Evolutionary conservation across 1,139 yeast genomes (phyloP).

Genomic region (Geotrichum candidum): DNA sequence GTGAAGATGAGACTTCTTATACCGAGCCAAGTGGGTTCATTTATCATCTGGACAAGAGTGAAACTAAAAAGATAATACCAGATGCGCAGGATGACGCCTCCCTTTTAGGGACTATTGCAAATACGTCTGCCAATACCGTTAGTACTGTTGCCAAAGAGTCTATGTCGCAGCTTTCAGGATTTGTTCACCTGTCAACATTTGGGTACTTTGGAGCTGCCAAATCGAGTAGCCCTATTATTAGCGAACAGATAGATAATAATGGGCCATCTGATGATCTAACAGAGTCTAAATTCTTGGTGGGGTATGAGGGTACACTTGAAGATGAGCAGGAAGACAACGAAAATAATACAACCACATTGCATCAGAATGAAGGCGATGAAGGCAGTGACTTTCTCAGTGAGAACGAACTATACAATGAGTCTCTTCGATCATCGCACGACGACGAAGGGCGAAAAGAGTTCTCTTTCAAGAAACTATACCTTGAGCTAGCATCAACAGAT

Average conservation of each 20-base stretch:
- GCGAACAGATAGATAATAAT: slow-evolving; percentile 5
- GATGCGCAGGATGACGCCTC: background rate
- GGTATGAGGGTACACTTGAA: slow-evolving; percentile 24
- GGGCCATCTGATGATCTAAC: slow-evolving; percentile 23
- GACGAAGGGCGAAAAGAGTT: background rate
- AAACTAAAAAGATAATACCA: background rate
- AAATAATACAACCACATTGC: background rate
- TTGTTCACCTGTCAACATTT: slow-evolving; percentile 20
- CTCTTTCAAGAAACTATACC: slow-evolving; percentile 10
- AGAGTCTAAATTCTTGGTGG: slow-evolving; percentile 27
- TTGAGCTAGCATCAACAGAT: background rate
- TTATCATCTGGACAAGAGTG: slow-evolving; percentile 22
- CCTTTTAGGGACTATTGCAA: slow-evolving; percentile 10
- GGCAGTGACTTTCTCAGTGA: slow-evolving; percentile 3
- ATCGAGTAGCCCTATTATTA: slow-evolving; percentile 14
- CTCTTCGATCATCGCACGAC: background rate
- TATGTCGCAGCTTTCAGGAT: slow-evolving; percentile 23
- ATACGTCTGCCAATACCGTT: slow-evolving; percentile 17
- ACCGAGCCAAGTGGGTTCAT: slow-evolving; percentile 29
- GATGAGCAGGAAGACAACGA: slow-evolving; percentile 18
- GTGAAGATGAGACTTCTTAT: slow-evolving; percentile 25
- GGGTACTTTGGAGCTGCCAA: slow-evolving; percentile 14
- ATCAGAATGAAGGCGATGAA: background rate
- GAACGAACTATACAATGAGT: slow-evolving; percentile 11
- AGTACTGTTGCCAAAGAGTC: slow-evolving; percentile 27